Evolutionary conservation across 371 early-diverging fungal species (phyloP).

Genomic region (Sporodiniella umbellata): DNA sequence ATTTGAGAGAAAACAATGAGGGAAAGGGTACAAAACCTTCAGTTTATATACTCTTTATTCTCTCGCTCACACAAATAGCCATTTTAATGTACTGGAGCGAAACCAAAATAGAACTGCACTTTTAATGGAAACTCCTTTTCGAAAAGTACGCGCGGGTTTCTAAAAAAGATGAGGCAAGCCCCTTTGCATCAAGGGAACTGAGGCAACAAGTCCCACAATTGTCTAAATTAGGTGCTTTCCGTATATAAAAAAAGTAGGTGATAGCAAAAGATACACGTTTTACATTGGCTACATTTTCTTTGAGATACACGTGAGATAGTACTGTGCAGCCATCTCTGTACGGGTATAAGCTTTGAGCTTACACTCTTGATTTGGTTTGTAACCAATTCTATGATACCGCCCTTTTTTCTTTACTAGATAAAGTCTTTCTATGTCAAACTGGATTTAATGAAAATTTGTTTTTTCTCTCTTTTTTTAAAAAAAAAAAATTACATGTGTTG

Average conservation of each 20-base stretch:
- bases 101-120: not conserved
- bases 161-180: not conserved
- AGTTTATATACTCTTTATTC: too few relatives aligned
- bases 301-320: not conserved
- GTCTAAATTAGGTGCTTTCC: not conserved
- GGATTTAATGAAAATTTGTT: too few relatives aligned
- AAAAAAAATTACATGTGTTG: too few relatives aligned
- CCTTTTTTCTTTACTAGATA: too few relatives aligned
- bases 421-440: too few relatives aligned
- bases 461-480: too few relatives aligned
- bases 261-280: not conserved
- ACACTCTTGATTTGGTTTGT: too few relatives aligned
- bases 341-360: too few relatives aligned
- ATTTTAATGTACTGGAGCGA: not conserved
- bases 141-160: not conserved
- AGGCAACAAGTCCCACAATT: not conserved
- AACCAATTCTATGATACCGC: too few relatives aligned
- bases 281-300: not conserved
- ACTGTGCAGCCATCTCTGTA: too few relatives aligned
- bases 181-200: not conserved
- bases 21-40: not conserved
- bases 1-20: not conserved
- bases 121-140: not conserved
- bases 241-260: too few relatives aligned
- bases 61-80: not conserved